These are phyloP conservation scores for Corinectria fuckeliana DNA, from an alignment of 2,329 filamentous ascomycete genomes.

Conservation along the genomic window DNA sequence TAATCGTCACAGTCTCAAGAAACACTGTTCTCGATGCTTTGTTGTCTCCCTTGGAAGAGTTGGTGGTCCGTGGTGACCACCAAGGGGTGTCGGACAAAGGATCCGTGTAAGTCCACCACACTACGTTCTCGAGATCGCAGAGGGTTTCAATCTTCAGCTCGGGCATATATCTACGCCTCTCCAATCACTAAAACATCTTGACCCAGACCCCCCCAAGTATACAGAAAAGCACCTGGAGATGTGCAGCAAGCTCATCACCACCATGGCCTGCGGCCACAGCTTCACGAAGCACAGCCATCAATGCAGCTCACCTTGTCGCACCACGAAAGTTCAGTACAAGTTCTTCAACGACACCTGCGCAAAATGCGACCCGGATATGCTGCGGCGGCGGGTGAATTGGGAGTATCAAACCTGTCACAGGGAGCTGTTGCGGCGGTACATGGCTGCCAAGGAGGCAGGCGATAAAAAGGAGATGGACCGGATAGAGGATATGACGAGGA, in stretches of 20 bases:
- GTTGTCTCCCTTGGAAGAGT: conserved; percentile 5
- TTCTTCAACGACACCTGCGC: conserved; percentile 47
- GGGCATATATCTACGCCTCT: background rate
- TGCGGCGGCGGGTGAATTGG: conserved; percentile 33
- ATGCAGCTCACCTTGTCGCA: conserved; percentile 21
- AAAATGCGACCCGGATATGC: conserved; percentile 42
- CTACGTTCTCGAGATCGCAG: conserved; percentile 1
- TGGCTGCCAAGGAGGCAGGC: conserved; percentile 33
- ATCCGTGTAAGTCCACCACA: conserved; percentile 5
- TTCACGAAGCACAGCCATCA: conserved; percentile 25
- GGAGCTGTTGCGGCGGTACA: conserved; percentile 36
- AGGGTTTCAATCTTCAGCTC: background rate
- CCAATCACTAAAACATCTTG: background rate
- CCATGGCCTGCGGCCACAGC: conserved; percentile 38
- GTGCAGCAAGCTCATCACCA: conserved; percentile 35
- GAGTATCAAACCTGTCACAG: conserved; percentile 38
- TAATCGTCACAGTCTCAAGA: background rate
- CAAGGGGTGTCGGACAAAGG: conserved; percentile 5
- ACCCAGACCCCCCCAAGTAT: background rate
- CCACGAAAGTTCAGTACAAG: conserved; percentile 17
- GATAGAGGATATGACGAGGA: conserved; percentile 31
- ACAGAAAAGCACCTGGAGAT: conserved; percentile 15
- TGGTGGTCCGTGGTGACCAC: background rate
- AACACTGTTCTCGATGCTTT: background rate
- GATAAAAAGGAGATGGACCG: conserved; percentile 33